These are phyloP conservation scores for Colletotrichum cuscutae DNA, from an alignment of 2,329 filamentous ascomycete species.

Conservation along the genomic window DNA sequence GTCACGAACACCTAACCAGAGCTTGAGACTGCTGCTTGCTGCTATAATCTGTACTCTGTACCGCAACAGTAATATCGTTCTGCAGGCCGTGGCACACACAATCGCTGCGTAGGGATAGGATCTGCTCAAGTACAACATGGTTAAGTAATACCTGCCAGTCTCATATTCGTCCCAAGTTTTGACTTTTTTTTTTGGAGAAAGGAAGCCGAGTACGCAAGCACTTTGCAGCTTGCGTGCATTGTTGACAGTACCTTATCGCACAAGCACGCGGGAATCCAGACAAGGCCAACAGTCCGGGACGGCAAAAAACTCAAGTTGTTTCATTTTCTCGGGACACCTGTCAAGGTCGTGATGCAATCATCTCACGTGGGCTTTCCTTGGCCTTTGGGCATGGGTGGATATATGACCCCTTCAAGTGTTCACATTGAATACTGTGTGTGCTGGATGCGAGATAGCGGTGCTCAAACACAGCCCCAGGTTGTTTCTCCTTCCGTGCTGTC, in stretches of 20 bases:
- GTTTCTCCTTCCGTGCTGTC: slow-evolving; percentile 11
- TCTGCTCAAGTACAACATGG: background rate
- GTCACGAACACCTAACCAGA: background rate
- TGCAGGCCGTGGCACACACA: background rate
- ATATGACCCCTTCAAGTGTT: background rate
- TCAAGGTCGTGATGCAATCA: slow-evolving; percentile 12
- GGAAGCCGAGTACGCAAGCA: background rate
- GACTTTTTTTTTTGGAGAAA: background rate
- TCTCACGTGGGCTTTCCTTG: background rate
- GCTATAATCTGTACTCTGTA: too few species aligned
- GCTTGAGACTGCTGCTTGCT: background rate
- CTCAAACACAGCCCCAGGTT: slow-evolving; percentile 20
- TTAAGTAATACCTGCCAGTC: slow-evolving; percentile 15
- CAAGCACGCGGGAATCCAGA: slow-evolving; percentile 1
- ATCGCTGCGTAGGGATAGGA: background rate
- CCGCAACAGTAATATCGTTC: background rate
- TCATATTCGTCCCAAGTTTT: slow-evolving; percentile 27
- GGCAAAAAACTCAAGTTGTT: slow-evolving; percentile 1
- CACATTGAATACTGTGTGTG: background rate
- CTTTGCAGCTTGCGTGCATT: slow-evolving; percentile 29
- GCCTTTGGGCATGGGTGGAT: background rate
- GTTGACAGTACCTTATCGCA: slow-evolving; percentile 26
- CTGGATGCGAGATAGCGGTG: background rate
- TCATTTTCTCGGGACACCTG: slow-evolving; percentile 21
- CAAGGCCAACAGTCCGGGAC: background rate